Percentiles rank a stretch among this genome's conserved stretches.
Conservation (phyloP, 2,329 filamentous ascomycete genomes). For the Thielaviopsis euricoi region DNA sequence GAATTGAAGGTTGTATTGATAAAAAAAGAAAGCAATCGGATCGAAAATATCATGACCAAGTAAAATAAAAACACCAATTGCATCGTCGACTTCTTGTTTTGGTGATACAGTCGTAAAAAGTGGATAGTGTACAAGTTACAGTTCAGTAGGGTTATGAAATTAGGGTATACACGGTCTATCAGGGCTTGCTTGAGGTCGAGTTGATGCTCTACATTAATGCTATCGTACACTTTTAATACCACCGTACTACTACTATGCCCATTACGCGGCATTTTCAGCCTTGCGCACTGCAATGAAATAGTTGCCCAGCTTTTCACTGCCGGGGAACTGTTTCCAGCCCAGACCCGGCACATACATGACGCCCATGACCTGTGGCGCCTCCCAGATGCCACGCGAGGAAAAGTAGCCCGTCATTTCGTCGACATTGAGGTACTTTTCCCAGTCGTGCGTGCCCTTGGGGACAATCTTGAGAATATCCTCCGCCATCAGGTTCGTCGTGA, state of each 20-base stretch:
- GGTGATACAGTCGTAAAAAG: not conserved
- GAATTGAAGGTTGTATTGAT: not conserved
- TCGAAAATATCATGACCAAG: not conserved
- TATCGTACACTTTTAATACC: not conserved
- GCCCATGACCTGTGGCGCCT: conserved; percentile 48
- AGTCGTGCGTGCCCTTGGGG: conserved; percentile 85
- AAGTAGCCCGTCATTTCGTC: conserved; percentile 51
- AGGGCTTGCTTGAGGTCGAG: too few relatives aligned
- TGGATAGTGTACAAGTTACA: not conserved
- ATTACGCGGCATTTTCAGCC: conserved; percentile 12
- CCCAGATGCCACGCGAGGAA: conserved; percentile 38
- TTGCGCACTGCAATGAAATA: conserved; percentile 81
- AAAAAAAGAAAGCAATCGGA: not conserved
- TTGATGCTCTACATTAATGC: not conserved
- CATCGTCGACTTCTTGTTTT: not conserved
- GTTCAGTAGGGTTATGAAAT: not conserved
- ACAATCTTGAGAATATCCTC: conserved; percentile 81
- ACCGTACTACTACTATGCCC: too few relatives aligned
- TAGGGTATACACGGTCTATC: not conserved
- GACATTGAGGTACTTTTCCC: conserved; percentile 88
- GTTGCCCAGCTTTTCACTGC: conserved; percentile 77
- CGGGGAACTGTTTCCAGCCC: conserved; percentile 71
- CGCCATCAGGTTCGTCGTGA: conserved; percentile 82
- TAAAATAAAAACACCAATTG: not conserved
- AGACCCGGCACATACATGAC: conserved; percentile 80